A percentile compares a stretch with the other conserved stretches of the same genome.
Conservation (phyloP, 441 rosid species). For the Capsella rubella region DNA sequence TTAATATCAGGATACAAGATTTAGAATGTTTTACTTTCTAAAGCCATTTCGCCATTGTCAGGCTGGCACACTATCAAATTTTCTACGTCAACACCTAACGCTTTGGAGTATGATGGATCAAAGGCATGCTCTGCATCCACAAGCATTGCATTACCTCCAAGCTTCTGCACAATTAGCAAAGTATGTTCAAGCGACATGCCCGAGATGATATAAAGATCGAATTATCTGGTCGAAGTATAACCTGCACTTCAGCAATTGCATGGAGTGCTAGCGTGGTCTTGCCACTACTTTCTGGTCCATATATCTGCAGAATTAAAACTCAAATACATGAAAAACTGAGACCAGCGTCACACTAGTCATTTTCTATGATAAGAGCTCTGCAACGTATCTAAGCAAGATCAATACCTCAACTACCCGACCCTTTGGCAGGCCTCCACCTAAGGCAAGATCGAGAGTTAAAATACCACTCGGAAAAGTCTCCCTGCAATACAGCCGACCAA, state of each 20-base stretch:
- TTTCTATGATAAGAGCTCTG: background rate
- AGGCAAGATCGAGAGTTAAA: constrained; percentile 91
- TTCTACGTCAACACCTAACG: constrained; percentile 91
- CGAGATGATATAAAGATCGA: constrained; percentile 16
- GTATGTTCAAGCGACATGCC: constrained; percentile 29
- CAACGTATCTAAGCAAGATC: background rate
- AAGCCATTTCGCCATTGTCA: constrained; percentile 95
- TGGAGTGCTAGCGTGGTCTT: constrained; percentile 97
- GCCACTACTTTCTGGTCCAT: constrained; percentile 98
- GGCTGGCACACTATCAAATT: constrained; percentile 95
- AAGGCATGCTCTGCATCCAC: constrained; percentile 99
- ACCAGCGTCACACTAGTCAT: background rate
- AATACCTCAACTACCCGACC: constrained; percentile 95
- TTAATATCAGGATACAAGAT: background rate
- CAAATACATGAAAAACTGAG: background rate
- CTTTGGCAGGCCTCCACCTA: constrained; percentile 95
- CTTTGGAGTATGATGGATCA: constrained; percentile 95
- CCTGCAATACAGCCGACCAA: constrained; percentile 47
- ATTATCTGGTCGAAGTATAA: constrained; percentile 36
- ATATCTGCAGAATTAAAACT: constrained; percentile 59
- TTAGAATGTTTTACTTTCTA: constrained; percentile 69
- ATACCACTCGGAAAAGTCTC: constrained; percentile 96
- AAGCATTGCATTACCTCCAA: constrained; percentile 98
- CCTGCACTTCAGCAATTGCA: constrained; percentile 99
- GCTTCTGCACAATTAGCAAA: constrained; percentile 63